Evolutionary conservation across 805 yeast species (phyloP).

Genomic region (Candida railenensis): DNA sequence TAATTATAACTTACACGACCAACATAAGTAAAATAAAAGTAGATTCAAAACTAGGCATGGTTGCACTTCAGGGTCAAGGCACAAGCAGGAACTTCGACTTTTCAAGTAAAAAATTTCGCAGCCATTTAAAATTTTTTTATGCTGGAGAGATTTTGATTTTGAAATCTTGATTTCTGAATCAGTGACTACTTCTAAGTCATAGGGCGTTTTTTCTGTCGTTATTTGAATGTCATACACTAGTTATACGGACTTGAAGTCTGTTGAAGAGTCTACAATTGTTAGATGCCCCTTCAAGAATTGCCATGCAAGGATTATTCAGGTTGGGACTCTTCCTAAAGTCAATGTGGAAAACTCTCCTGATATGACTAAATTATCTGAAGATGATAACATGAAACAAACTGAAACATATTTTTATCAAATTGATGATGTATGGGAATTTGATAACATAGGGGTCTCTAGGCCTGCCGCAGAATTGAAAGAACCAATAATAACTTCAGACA

Average conservation of each 20-base stretch:
- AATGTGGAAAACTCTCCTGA: slow-evolving; percentile 25
- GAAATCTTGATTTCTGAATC: too few relatives aligned
- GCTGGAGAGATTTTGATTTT: too few relatives aligned
- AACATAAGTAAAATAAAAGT: too few relatives aligned
- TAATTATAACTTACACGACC: too few relatives aligned
- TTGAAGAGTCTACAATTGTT: slow-evolving; percentile 4
- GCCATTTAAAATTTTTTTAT: too few relatives aligned
- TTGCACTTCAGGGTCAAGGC: too few relatives aligned
- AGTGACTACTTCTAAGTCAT: too few relatives aligned
- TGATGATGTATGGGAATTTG: slow-evolving; percentile 73
- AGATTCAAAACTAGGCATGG: too few relatives aligned
- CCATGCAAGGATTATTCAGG: slow-evolving; percentile 23
- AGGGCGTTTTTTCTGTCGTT: too few relatives aligned
- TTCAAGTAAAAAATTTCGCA: too few relatives aligned
- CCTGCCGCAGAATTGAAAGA: slow-evolving; percentile 27
- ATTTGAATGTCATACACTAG: neutral
- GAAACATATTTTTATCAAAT: slow-evolving; percentile 38
- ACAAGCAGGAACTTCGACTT: too few relatives aligned
- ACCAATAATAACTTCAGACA: slow-evolving; percentile 15
- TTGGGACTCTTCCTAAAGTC: slow-evolving; percentile 8
- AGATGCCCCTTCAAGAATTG: slow-evolving; percentile 27
- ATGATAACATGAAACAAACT: slow-evolving; percentile 3
- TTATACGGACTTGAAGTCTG: neutral
- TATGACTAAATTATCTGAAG: slow-evolving; percentile 19
- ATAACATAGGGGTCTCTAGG: slow-evolving; percentile 73